Conservation (phyloP, 768 basidiomycete species). For the Naganishia friedmannii region DNA sequence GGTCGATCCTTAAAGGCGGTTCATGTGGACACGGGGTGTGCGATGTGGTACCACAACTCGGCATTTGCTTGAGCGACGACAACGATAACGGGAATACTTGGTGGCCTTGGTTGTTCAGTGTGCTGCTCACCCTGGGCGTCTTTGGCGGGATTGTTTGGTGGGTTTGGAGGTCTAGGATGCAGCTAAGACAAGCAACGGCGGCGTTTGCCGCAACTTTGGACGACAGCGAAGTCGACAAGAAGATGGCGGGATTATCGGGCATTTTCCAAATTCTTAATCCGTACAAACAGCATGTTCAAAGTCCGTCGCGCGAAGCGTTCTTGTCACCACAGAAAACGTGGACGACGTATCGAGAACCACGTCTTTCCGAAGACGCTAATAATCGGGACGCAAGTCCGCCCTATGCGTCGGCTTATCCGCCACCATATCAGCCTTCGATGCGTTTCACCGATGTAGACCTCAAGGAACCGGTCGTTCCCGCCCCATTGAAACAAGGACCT, state of each 20-base stretch:
- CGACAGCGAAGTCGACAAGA: conserved; percentile 26
- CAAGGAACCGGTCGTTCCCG: not conserved
- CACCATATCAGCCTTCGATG: not conserved
- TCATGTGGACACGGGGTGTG: conserved; percentile 36
- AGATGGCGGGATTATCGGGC: conserved; percentile 10
- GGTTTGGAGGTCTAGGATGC: conserved; percentile 36
- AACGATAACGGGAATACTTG: conserved; percentile 19
- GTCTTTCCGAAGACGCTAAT: not conserved
- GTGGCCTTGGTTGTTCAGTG: conserved; percentile 34
- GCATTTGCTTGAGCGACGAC: conserved; percentile 34
- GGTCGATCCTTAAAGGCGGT: conserved; percentile 37
- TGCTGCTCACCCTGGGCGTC: conserved; percentile 27
- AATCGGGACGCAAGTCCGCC: not conserved
- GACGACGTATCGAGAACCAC: conserved; percentile 9
- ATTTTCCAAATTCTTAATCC: conserved; percentile 24
- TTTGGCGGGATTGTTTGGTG: conserved; percentile 33
- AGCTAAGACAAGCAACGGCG: conserved; percentile 36
- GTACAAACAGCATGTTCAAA: not conserved
- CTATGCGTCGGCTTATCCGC: not conserved
- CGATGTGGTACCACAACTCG: conserved; percentile 32
- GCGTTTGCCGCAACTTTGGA: conserved; percentile 42
- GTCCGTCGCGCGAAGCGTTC: conserved; percentile 19
- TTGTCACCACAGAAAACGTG: not conserved
- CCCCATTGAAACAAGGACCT: not conserved
- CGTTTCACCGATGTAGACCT: not conserved